Evolutionary conservation across 2,329 filamentous ascomycete species (phyloP), one percentile per base, ranked within the genome.

Genomic region (Aspergillus pseudoglaucus): DNA sequence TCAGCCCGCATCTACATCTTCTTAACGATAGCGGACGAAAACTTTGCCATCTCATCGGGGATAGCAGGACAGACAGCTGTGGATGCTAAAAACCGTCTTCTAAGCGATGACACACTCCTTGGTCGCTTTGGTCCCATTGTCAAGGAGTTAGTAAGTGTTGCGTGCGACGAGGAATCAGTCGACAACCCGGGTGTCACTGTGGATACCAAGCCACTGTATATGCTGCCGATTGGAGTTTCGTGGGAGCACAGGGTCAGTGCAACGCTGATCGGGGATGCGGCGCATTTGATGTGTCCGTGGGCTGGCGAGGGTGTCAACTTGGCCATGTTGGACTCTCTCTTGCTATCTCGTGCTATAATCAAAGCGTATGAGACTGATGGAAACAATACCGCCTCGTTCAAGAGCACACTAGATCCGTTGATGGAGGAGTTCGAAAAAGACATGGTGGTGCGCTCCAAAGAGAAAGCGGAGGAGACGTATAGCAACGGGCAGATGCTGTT

Each of bases 231-330:
- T 2, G 54, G 55, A 6, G 18, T 33, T 12, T 42, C 33, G 1
- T 63, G 58, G 58, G 14, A 52, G 37, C 55, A 61, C 48, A 44
- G 48, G 2, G 15, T 47, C 3, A 49, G 54, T 15, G 51, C 49
- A 7, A 63, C 60, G 1, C 35, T 64, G 1, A 38, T 63, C 6
- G 62, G 62, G 12, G 62, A 65, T 48, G 60, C 62, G 8, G 60
- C 62, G 3, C 60, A 65, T 43, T 42, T 63, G 18, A 64, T 63
- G 59, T 50, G 47, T 10, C 62, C 60, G 1, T 66, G 59, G 48
- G 59, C 57, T 8, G 62, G 60, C 3, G 54, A 62, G 32, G 60
- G 62, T 2, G 62, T 62, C 9, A 65, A 65, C 38, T 43, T 59
- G 10, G 61, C 58, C 4, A 55, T 65, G 57, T 51, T 44, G 48